Evolutionary conservation across 176 grass and related monocot species (phyloP), one percentile per base, ranked within the genome.

Genomic region (Leersia perrieri): DNA sequence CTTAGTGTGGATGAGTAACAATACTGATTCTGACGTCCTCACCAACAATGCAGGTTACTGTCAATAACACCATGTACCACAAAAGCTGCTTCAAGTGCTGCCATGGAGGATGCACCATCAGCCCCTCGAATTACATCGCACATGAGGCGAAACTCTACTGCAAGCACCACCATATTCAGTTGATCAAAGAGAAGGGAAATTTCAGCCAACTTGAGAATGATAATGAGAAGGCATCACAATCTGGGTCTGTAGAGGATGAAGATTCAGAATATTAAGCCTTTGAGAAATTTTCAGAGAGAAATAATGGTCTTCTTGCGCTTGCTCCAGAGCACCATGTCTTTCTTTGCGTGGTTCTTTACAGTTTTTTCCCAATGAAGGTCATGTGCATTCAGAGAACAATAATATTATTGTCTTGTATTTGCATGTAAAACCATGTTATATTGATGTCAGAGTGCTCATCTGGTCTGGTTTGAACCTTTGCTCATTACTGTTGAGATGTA

Each of bases 11-110:
- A 74, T 68, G 45, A 34, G 72, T 60, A 68, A 40, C 45, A 67
- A 2, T 20, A 29, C 23, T 28, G 67, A 82, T 60, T 30, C 32
- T 3, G 9, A 78, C 7, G 0, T 1, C 1, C 3, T 15, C 26
- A 53, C 31, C 23, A 68, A 39, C 16, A 51, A 33, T 86, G 63
- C 81, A 99, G 96, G 93, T 99, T 33, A 99, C 90, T 42, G 96
- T 99, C 13, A 93, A 99, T 31, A 74, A 78, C 13, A 93, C 87
- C 3, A 88, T 90, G 86, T 99, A 99, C 31, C 96, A 95, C 87
- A 99, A 91, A 80, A 90, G 92, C 88, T 99, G 96, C 93, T 99
- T 99, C 90, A 99, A 99, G 68, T 99, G 96, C 76, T 88, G 88
- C 31, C 93, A 99, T 88, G 96, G 96, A 70, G 96, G 96, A 89